A percentile compares a stretch with the other conserved stretches of the same genome.
These are phyloP conservation scores for Mangifera indica DNA, from an alignment of 345 rosid genomes.

Conservation along the genomic window DNA sequence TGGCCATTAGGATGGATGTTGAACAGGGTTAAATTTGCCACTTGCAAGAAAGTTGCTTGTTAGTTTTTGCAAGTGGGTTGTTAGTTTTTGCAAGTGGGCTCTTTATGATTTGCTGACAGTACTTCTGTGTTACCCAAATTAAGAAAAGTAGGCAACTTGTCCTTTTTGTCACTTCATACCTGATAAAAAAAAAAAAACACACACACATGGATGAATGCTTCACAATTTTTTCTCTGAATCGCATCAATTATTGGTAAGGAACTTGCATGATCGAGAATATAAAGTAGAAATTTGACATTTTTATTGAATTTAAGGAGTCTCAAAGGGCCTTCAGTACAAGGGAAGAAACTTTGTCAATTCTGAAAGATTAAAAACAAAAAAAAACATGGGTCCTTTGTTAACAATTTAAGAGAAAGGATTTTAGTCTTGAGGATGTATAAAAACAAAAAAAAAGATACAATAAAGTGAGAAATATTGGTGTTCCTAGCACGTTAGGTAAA, in stretches of 20 bases:
- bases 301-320: not conserved
- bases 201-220: not conserved
- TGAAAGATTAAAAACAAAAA: too few relatives aligned
- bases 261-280: not conserved
- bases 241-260: not conserved
- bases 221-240: not conserved
- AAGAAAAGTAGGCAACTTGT: not conserved
- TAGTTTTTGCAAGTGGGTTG: not conserved
- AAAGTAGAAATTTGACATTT: not conserved
- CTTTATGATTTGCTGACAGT: not conserved
- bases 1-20: not conserved
- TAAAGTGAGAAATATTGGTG: too few relatives aligned
- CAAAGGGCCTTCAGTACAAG: too few relatives aligned
- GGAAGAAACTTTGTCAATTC: too few relatives aligned
- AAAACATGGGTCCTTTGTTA: too few relatives aligned
- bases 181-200: not conserved
- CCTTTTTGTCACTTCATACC: not conserved
- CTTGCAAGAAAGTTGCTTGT: not conserved
- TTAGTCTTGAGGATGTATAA: too few relatives aligned
- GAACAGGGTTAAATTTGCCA: not conserved
- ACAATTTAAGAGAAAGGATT: too few relatives aligned
- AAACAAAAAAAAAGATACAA: too few relatives aligned
- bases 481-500: too few relatives aligned
- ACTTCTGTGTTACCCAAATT: not conserved
- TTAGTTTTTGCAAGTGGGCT: not conserved